These are phyloP conservation scores for Pseudopyrenochaeta lycopersici DNA, from an alignment of 2,329 filamentous ascomycete genomes.

Conservation along the genomic window DNA sequence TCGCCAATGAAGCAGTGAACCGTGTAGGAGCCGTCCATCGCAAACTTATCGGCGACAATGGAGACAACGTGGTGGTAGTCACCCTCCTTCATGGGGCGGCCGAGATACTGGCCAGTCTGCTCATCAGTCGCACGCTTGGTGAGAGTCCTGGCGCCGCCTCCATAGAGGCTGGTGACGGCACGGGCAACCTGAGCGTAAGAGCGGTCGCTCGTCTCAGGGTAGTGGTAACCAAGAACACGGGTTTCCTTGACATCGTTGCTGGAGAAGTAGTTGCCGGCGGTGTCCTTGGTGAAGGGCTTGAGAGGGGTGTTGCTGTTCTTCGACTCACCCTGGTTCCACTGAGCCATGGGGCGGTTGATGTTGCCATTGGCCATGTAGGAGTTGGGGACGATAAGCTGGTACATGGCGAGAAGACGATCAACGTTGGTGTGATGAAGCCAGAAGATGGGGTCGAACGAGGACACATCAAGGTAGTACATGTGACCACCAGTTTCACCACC, in stretches of 20 bases:
- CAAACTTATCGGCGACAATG: slow-evolving; percentile 45
- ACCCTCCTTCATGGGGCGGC: slow-evolving; percentile 42
- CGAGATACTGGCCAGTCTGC: slow-evolving; percentile 37
- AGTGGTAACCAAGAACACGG: slow-evolving; percentile 54
- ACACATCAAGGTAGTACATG: slow-evolving; percentile 76
- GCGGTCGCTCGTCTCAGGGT: slow-evolving; percentile 44
- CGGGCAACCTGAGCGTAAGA: slow-evolving; percentile 30
- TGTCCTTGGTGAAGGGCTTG: slow-evolving; percentile 46
- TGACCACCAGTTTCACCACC: slow-evolving; percentile 66
- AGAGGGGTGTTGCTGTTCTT: slow-evolving; percentile 64
- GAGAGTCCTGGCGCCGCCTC: slow-evolving; percentile 51
- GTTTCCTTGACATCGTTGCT: slow-evolving; percentile 43
- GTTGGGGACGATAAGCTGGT: slow-evolving; percentile 76
- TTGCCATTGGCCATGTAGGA: slow-evolving; percentile 67
- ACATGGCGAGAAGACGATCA: slow-evolving; percentile 71
- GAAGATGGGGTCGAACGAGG: slow-evolving; percentile 78
- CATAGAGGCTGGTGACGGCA: slow-evolving; percentile 43
- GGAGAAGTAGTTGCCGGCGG: slow-evolving; percentile 57
- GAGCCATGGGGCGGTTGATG: slow-evolving; percentile 41
- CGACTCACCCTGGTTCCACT: slow-evolving; percentile 52
- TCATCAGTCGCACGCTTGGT: slow-evolving; percentile 29
- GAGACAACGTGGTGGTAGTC: slow-evolving; percentile 47
- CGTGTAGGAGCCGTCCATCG: slow-evolving; percentile 46
- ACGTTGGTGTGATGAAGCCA: slow-evolving; percentile 52
- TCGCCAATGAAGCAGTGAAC: slow-evolving; percentile 49